Base-by-base conservation (phyloP, 441 rosid species). In the Syzygium malaccense region DNA sequence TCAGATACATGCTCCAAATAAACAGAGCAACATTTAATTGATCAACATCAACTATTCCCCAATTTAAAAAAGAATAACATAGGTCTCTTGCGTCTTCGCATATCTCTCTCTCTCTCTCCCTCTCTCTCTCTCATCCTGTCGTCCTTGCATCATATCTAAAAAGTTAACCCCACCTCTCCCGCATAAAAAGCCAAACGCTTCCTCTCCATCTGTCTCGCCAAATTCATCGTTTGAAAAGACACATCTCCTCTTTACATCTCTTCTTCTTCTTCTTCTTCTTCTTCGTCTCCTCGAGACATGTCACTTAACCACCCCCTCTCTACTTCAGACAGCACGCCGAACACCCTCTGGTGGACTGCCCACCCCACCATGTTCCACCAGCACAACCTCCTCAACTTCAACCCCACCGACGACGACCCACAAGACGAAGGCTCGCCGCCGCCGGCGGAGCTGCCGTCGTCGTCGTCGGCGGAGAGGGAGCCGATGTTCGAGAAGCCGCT, bases 401-500 rank as follows among this genome's bases (percentile, higher is more conserved):
- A 37, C 51, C 51, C 83, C n/a, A 41, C 83, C 83, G 83, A 41
- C 83, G 51, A 75, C 51, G 10, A 41, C n/a, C 51, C 51, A 26
- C 83, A 37, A 23, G 51, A 75, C 83, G 83, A 75, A 2, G 83
- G 83, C 83, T 75, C 30, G 66, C 66, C 32, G 17, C 66, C 66
- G 13, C 66, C 32, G 66, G 71, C 71, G 37, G 75, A 64, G 41
- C 30, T 30, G 55, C 23, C 48, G 55, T 18, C 17, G 30, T 55
- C 60, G 54, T 37, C 62, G 71, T 32, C 25, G 8, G 75, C 53
- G 3, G 51, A 26, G 54, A n/a, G 41, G 17, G 85, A 51, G 62
- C 88, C 88, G 30, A 87, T 87, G 88, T 88, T 88, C 55, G 87
- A 88, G 89, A 88, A 88, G 60, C 85, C 60, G 28, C 89, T 88